Conservation (phyloP, 2,329 filamentous ascomycete species). For the Ampelomyces quisqualis region DNA sequence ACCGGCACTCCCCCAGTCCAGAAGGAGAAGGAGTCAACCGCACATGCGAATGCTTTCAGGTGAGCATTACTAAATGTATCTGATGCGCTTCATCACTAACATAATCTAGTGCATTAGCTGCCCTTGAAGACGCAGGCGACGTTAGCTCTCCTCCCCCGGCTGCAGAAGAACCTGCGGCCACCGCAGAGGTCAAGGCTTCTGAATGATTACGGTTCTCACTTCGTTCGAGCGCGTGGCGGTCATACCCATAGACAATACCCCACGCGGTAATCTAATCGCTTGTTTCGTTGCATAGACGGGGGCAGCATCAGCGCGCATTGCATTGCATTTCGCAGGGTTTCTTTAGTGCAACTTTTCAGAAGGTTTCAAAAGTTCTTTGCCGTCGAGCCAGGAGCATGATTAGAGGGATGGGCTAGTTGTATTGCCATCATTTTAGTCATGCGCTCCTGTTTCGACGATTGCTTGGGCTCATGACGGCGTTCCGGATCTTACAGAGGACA, state of each 20-base stretch:
- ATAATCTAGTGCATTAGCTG: conserved; percentile 53
- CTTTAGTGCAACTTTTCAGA: conserved; percentile 26
- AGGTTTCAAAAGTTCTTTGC: conserved; percentile 30
- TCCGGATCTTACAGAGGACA: conserved; percentile 23
- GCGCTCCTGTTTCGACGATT: neutral
- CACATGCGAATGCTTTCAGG: conserved; percentile 86
- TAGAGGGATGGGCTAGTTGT: conserved; percentile 10
- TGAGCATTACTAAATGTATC: conserved; percentile 52
- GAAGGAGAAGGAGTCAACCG: conserved; percentile 65
- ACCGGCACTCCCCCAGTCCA: conserved; percentile 79
- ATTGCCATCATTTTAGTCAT: conserved; percentile 3
- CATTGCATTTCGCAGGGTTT: conserved; percentile 42
- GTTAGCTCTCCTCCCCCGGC: conserved; percentile 68
- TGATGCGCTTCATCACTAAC: conserved; percentile 16
- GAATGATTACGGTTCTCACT: conserved; percentile 41
- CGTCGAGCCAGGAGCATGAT: conserved; percentile 19
- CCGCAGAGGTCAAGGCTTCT: conserved; percentile 37
- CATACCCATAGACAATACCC: conserved; percentile 41
- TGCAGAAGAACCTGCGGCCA: conserved; percentile 38
- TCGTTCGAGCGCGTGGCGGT: conserved; percentile 38
- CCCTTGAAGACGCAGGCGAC: conserved; percentile 58
- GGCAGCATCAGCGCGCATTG: conserved; percentile 44
- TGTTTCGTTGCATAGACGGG: conserved; percentile 45
- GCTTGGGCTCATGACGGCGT: conserved; percentile 23
- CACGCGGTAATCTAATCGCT: conserved; percentile 44